Evolutionary conservation across 2,329 filamentous ascomycete genomes (phyloP), one percentile per base, ranked within the genome.

Genomic region (Metarhizium guizhouense): DNA sequence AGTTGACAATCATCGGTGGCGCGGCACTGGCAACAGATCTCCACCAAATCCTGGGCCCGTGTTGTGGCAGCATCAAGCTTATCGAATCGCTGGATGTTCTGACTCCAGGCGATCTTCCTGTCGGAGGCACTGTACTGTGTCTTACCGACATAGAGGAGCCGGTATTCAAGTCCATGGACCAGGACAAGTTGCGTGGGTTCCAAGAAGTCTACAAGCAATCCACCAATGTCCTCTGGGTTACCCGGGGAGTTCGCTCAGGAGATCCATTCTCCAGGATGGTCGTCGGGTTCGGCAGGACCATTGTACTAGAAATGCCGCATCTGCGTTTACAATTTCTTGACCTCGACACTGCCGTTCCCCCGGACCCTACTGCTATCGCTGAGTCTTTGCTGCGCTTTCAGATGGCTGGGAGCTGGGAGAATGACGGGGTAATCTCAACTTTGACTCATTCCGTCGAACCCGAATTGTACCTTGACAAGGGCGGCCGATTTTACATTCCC

Each of bases 321-420:
- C 25, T 36, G 1, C 43, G 54, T 43, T 40, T 54, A 2, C 53
- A 52, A 7, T 56, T 61, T 16, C 47, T 54, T 11, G 29, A 47
- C 16, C 10, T 50, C 40, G 14, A n/a, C 6, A 16, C 6, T 11
- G 6, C 10, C 10, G 10, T 5, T 6, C 1, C 6, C 6, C 5
- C 14, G 6, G 32, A 36, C 14, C 20, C 47, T 16, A 7, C 6
- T 11, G 10, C 14, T 7, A 32, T 50, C 10, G 47, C 32, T 4
- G 47, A 50, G 32, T n/a, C 14, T 32, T 16, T 50, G 10, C 38
- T 40, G 38, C 2, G 38, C 10, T 40, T 40, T 11, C 38, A 40
- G 13, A 16, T 16, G 10, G 13, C 38, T 16, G 10, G 8, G 13
- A 14, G 10, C 13, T 40, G 38, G 38, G 34, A 36, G 34, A 36